phyloP scores from a whole-genome alignment of 106 monocot genomes.

The Acorus gramineus region DNA sequence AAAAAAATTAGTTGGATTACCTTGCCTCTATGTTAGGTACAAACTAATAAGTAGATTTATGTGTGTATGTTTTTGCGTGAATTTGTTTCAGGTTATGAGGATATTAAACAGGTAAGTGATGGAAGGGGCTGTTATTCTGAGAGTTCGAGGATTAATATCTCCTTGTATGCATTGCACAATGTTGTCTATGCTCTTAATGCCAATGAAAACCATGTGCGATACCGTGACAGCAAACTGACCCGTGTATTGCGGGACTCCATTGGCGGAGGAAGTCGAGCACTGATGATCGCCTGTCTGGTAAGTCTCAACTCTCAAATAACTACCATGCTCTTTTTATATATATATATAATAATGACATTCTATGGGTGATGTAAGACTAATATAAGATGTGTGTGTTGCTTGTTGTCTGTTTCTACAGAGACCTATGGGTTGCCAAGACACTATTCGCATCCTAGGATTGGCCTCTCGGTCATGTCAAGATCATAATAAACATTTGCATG shows the following conservation, averaged over 20 bases:
- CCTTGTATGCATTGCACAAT: slow-evolving; percentile 47
- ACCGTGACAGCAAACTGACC: slow-evolving; percentile 49
- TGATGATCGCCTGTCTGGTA: slow-evolving; percentile 55
- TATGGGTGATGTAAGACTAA: too few species aligned
- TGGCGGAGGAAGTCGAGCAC: slow-evolving; percentile 18
- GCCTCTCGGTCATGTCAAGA: slow-evolving; percentile 48
- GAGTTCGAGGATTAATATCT: slow-evolving; percentile 37
- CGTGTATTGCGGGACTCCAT: slow-evolving; percentile 48
- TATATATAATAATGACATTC: neutral
- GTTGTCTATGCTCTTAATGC: slow-evolving; percentile 45
- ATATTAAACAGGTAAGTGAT: slow-evolving; percentile 22
- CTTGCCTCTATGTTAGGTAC: too few species aligned
- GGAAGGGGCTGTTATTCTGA: slow-evolving; percentile 11
- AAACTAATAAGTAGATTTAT: too few species aligned
- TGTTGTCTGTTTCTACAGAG: slow-evolving; percentile 17
- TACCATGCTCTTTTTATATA: neutral
- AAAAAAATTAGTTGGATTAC: too few species aligned
- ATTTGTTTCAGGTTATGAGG: slow-evolving; percentile 34
- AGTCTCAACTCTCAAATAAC: slow-evolving; percentile 2
- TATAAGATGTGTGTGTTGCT: too few species aligned
- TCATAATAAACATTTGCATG: slow-evolving; percentile 17
- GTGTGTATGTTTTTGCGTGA: too few species aligned
- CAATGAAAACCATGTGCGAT: slow-evolving; percentile 29
- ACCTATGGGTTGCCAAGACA: slow-evolving; percentile 32
- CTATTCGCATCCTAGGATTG: slow-evolving; percentile 23